phyloP scores from a whole-genome alignment of 2,329 filamentous ascomycete genomes.

The Calonectria leucothoes region DNA sequence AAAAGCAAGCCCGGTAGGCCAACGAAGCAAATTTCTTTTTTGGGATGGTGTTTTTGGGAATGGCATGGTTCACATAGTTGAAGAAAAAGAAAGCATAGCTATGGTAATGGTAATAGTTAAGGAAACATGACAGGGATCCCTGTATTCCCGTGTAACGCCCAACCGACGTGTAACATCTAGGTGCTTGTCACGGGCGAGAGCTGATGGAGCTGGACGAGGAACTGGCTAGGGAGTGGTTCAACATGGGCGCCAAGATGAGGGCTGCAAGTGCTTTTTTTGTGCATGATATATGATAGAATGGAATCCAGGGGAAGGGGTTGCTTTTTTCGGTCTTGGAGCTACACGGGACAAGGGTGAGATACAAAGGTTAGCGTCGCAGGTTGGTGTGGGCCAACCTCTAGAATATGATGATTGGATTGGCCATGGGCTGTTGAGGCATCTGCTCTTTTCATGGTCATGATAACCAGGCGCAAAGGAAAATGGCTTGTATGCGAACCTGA shows the following conservation, averaged over 20 bases:
- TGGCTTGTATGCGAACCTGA: neutral
- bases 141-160: constrained; percentile 1
- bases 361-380: neutral
- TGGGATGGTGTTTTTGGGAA: neutral
- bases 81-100: neutral
- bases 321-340: neutral
- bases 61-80: neutral
- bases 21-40: neutral
- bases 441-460: neutral
- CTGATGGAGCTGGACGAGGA: neutral
- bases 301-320: neutral
- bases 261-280: constrained; percentile 2
- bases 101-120: constrained; percentile 4
- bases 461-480: neutral
- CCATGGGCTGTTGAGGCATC: neutral
- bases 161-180: neutral
- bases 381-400: neutral
- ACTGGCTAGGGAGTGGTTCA: neutral
- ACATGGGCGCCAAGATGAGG: neutral
- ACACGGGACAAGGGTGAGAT: neutral
- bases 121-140: neutral
- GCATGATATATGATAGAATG: constrained; percentile 1
- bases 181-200: neutral
- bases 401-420: neutral
- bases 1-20: neutral